Percentiles rank a stretch among this genome's conserved stretches.
Evolutionary conservation across 2,329 filamentous ascomycete species (phyloP).

Genomic region (Hypoxylon sp.): DNA sequence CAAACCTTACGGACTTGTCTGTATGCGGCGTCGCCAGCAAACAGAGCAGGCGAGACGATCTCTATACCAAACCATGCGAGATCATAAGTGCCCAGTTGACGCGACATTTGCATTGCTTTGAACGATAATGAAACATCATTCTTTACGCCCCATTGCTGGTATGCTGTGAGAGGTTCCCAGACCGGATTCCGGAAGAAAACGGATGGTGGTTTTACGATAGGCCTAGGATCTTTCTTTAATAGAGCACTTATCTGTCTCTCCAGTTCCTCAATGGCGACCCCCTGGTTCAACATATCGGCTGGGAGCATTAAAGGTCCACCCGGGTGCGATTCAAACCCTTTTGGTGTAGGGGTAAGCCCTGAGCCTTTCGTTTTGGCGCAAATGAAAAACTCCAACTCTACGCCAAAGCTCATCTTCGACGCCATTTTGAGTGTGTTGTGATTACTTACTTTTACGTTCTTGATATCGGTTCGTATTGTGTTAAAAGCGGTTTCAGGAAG

Average conservation of each 20-base stretch:
- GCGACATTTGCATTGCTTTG: too few species aligned
- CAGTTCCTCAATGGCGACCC: too few species aligned
- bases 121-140: neutral
- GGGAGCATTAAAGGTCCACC: conserved; percentile 2
- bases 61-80: conserved; percentile 16
- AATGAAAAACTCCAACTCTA: conserved; percentile 31
- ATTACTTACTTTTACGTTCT: too few species aligned
- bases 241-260: neutral
- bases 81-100: neutral
- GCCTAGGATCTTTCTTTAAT: too few species aligned
- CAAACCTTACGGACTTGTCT: conserved; percentile 13
- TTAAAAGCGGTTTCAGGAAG: too few species aligned
- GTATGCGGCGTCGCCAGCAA: conserved; percentile 8
- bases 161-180: neutral
- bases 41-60: conserved; percentile 15
- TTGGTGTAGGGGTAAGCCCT: too few species aligned
- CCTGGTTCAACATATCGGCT: neutral
- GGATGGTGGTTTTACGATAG: too few species aligned
- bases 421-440: neutral
- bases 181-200: too few species aligned
- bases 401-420: conserved; percentile 23
- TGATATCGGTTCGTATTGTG: too few species aligned
- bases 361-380: too few species aligned
- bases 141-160: neutral
- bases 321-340: neutral